Evolutionary conservation across 1,139 yeast genomes (phyloP), one percentile per base, ranked within the genome.

Genomic region (Candida sojae): DNA sequence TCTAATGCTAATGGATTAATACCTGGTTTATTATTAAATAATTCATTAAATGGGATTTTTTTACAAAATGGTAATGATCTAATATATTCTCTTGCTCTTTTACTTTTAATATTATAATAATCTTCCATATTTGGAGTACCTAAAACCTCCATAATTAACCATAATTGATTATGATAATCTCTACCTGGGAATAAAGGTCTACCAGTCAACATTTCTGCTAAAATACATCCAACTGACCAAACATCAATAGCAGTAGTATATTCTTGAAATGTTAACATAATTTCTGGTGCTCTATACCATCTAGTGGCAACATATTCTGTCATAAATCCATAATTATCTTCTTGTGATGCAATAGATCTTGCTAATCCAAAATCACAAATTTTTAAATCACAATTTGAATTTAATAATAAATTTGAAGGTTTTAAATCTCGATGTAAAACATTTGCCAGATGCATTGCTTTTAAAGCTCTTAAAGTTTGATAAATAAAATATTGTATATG

Each of bases 271-370:
- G 87, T 80, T 25, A 86, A 65, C 91, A 86, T 86, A 49, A 86
- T 83, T 60, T 86, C 93, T 0, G 91, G 92, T 0, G 91, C 91
- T 52, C 92, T 70, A 61, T 86, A 86, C 92, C 92, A 86, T 57
- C 92, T 71, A 2, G 93, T 86, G 1, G 91, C 91, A 6, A 86
- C 92, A 55, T 86, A 86, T 61, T 86, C 91, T 0, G 91, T 85
- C 77, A 66, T 62, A n/a, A 71, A 70, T 13, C 68, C 68, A 41
- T 63, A 58, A 49, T 61, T 62, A 44, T 58, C 67, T 50, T 78
- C 76, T 13, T 77, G 77, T 1, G 59, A 54, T 4, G 66, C 66
- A 41, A 62, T 61, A 28, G 61, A 55, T 51, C 84, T 67, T 2
- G 83, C 79, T 30, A 82, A 60, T 9, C 89, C 87, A 59, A 79